Conservation (phyloP, 139 green algal species). For the Dunaliella sp. region DNA sequence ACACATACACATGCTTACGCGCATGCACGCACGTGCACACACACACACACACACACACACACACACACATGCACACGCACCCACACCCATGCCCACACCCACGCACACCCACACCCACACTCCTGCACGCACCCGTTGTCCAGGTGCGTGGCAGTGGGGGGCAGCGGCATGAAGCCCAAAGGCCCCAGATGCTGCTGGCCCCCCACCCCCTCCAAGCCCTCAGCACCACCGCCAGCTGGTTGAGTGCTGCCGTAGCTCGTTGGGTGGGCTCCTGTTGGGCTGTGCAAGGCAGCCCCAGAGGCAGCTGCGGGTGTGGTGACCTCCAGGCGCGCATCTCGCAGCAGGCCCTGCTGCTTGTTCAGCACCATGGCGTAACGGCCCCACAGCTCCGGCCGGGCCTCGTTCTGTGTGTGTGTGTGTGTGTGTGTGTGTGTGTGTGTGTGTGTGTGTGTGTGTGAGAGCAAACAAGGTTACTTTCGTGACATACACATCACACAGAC, state of each 20-base stretch:
- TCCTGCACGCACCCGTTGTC: not conserved
- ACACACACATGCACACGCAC: too few relatives aligned
- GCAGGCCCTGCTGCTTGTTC: constrained; percentile 61
- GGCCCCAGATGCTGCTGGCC: not conserved
- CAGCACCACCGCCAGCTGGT: too few relatives aligned
- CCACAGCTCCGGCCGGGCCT: constrained; percentile 71
- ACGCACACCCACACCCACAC: not conserved
- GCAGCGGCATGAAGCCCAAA: not conserved
- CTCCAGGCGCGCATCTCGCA: constrained; percentile 22
- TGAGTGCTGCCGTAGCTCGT: too few relatives aligned
- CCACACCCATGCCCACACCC: too few relatives aligned
- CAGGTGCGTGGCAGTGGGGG: constrained; percentile 3
- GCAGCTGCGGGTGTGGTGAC: constrained; percentile 7
- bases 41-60: not conserved
- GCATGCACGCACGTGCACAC: too few relatives aligned
- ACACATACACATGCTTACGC: not conserved
- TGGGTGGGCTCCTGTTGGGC: too few relatives aligned
- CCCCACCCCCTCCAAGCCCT: too few relatives aligned
- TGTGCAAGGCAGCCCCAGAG: too few relatives aligned
- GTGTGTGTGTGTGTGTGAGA: too few relatives aligned
- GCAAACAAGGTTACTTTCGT: too few relatives aligned
- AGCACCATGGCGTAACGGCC: constrained; percentile 58
- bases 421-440: not conserved
- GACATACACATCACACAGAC: not conserved
- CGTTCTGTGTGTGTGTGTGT: constrained; percentile 23